Conservation (phyloP, 2,329 filamentous ascomycete species). For the Aspergillus fischeri region DNA sequence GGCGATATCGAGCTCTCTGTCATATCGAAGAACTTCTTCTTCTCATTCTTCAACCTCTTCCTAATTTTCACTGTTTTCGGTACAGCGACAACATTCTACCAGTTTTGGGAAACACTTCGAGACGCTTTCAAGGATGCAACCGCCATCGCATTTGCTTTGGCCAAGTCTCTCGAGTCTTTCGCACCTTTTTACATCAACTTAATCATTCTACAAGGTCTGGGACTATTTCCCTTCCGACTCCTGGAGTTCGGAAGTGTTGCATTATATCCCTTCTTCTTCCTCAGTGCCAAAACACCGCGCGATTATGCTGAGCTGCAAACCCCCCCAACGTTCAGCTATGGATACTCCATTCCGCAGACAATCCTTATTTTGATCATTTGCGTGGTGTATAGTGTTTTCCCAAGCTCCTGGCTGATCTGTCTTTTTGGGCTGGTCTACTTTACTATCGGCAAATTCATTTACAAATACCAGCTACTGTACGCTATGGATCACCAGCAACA, state of each 20-base stretch:
- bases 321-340: slow-evolving; percentile 88
- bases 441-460: slow-evolving; percentile 42
- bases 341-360: slow-evolving; percentile 90
- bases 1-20: slow-evolving; percentile 91
- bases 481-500: slow-evolving; percentile 84
- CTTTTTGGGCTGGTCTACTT: slow-evolving; percentile 68
- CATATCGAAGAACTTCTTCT: slow-evolving; percentile 99
- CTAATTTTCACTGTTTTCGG: slow-evolving; percentile 87
- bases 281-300: slow-evolving; percentile 80
- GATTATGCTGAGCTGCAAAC: slow-evolving; percentile 79
- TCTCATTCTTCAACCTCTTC: slow-evolving; percentile 98
- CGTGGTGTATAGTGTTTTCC: slow-evolving; percentile 86
- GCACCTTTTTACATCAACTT: slow-evolving; percentile 88
- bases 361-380: slow-evolving; percentile 93
- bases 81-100: slow-evolving; percentile 70
- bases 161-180: slow-evolving; percentile 68
- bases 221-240: slow-evolving; percentile 86
- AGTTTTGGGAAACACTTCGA: slow-evolving; percentile 59
- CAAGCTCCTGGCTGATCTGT: slow-evolving; percentile 73
- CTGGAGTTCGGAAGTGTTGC: slow-evolving; percentile 83
- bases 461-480: slow-evolving; percentile 83
- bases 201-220: slow-evolving; percentile 89
- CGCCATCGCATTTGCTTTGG: slow-evolving; percentile 70
- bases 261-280: slow-evolving; percentile 74
- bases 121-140: slow-evolving; percentile 75